phyloP scores from a whole-genome alignment of 306 rosid species.

The Medicago lupulina region DNA sequence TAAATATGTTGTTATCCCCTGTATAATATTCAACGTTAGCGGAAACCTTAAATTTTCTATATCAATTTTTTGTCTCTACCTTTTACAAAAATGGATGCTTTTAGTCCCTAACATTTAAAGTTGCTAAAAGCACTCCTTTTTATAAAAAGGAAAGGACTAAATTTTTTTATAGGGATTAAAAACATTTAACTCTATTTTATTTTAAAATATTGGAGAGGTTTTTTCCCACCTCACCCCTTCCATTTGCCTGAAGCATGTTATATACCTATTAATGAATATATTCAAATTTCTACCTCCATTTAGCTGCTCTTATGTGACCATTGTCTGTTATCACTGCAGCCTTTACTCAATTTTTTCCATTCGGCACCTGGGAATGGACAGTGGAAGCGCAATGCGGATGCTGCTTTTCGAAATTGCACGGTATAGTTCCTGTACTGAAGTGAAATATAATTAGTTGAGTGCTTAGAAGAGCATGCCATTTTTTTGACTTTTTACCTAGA shows the following conservation, averaged over 20 bases:
- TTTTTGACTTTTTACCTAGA: slow-evolving; percentile 9
- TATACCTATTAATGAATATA: slow-evolving; percentile 23
- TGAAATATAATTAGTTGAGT: slow-evolving; percentile 20
- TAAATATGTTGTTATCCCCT: too few species aligned
- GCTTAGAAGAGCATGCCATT: slow-evolving; percentile 21
- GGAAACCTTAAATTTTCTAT: too few species aligned
- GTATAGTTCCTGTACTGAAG: slow-evolving; percentile 50
- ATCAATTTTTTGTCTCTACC: too few species aligned
- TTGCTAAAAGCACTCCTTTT: too few species aligned
- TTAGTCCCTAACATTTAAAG: too few species aligned
- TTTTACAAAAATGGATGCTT: too few species aligned
- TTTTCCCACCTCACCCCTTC: background rate
- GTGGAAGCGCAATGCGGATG: slow-evolving; percentile 97
- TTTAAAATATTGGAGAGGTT: slow-evolving; percentile 6
- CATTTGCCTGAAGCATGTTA: slow-evolving; percentile 33
- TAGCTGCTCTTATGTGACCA: slow-evolving; percentile 28
- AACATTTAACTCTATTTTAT: background rate
- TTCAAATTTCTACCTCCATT: slow-evolving; percentile 29
- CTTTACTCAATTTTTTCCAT: slow-evolving; percentile 77
- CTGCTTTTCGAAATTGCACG: slow-evolving; percentile 78
- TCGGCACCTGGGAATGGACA: slow-evolving; percentile 83
- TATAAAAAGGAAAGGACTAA: too few species aligned
- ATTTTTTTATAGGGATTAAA: too few species aligned
- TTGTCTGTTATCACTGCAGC: slow-evolving; percentile 60
- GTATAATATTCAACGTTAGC: too few species aligned